Percentiles rank a stretch among this genome's conserved stretches.
These are phyloP conservation scores for Xeromyces bisporus DNA, from an alignment of 495 filamentous ascomycete species.

Conservation along the genomic window DNA sequence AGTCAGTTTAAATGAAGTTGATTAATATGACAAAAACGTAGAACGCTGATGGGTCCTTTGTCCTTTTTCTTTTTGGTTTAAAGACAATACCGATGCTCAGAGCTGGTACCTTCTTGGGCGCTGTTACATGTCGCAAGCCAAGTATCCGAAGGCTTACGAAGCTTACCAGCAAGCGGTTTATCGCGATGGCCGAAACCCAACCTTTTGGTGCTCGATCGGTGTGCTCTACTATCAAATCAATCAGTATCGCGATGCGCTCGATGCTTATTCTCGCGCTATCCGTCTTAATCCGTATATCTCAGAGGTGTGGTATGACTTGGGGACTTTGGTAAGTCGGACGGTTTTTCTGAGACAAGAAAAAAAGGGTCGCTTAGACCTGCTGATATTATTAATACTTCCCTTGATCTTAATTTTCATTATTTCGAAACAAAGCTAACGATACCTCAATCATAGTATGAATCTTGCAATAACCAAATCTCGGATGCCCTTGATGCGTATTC, in stretches of 20 bases:
- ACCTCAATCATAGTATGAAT: conserved; percentile 88
- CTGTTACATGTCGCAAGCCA: conserved; percentile 99
- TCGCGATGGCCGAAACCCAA: conserved; percentile 92
- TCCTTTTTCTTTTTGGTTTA: conserved; percentile 8
- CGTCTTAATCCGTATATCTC: conserved; percentile 97
- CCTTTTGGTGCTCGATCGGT: conserved; percentile 99
- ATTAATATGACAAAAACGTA: conserved; percentile 1
- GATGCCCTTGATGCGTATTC: conserved; percentile 95
- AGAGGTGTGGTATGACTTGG: conserved; percentile 98
- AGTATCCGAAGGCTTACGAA: conserved; percentile 97
- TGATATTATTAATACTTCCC: conserved; percentile 1
- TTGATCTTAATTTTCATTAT: no score
- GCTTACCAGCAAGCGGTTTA: conserved; percentile 99
- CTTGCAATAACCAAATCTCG: conserved; percentile 95
- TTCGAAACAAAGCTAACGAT: no score
- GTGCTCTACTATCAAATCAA: conserved; percentile 99
- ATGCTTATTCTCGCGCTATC: conserved; percentile 96
- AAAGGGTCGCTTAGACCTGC: not conserved
- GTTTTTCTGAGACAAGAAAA: conserved; percentile 2
- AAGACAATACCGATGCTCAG: conserved; percentile 90
- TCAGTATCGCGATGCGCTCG: conserved; percentile 94
- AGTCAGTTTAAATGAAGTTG: conserved; percentile 15
- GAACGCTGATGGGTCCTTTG: not conserved
- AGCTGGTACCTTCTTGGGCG: conserved; percentile 97
- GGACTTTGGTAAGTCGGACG: conserved; percentile 61